Percentiles rank a stretch among this genome's conserved stretches.
phyloP scores from a whole-genome alignment of 2,329 filamentous ascomycete species.

The Exserohilum turcica region DNA sequence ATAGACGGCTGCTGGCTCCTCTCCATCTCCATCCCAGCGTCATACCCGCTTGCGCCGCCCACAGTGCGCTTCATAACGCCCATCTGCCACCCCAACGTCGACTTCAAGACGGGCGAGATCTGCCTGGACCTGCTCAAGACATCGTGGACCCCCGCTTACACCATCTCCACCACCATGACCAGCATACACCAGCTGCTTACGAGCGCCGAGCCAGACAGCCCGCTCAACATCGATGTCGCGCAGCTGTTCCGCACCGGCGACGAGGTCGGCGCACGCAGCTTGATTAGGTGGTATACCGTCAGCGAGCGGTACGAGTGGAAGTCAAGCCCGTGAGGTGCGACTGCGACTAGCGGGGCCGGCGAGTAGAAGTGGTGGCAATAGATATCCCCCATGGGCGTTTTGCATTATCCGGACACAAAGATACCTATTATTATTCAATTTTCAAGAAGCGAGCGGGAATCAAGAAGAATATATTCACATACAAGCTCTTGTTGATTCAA shows the following conservation, averaged over 20 bases:
- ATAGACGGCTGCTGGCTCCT: constrained; percentile 81
- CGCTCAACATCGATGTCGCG: constrained; percentile 79
- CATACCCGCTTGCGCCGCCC: constrained; percentile 81
- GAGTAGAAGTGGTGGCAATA: neutral
- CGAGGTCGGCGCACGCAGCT: constrained; percentile 66
- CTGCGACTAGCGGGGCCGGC: neutral
- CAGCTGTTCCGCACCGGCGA: constrained; percentile 72
- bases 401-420: no score
- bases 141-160: constrained; percentile 85
- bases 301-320: constrained; percentile 53
- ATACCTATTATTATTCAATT: no score
- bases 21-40: constrained; percentile 72
- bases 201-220: constrained; percentile 73
- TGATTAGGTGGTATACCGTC: constrained; percentile 74
- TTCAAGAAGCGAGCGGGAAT: no score
- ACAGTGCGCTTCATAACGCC: constrained; percentile 74
- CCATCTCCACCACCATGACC: constrained; percentile 74
- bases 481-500: no score
- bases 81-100: constrained; percentile 50
- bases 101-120: constrained; percentile 76
- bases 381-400: no score
- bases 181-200: constrained; percentile 72
- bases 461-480: no score
- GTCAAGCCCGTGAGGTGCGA: neutral
- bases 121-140: constrained; percentile 83